phyloP scores from a whole-genome alignment of 208 protist genomes.

The Tritrichomonas musculus region DNA sequence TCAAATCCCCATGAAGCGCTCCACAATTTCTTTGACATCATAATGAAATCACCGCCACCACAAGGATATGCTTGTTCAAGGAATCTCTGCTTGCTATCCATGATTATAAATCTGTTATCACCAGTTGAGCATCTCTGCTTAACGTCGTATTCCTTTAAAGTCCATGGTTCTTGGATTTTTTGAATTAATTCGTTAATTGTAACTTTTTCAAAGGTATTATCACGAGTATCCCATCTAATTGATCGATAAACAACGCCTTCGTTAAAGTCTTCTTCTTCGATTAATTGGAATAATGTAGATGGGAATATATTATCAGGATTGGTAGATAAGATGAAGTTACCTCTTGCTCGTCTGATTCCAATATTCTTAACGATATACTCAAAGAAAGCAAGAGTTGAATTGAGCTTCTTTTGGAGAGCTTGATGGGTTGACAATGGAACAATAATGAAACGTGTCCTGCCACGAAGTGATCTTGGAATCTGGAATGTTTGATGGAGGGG shows the following conservation, averaged over 20 bases:
- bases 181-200: neutral
- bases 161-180: neutral
- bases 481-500: neutral
- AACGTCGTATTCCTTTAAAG: neutral
- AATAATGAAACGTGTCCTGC: neutral
- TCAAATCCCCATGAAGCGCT: neutral
- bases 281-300: neutral
- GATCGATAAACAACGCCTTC: neutral
- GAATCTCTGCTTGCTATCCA: neutral
- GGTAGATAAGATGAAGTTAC: neutral
- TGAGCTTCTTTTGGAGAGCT: neutral
- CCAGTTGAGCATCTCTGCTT: neutral
- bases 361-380: conserved; percentile 16
- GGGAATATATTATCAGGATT: neutral
- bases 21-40: neutral
- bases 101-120: too few relatives aligned
- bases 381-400: neutral
- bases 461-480: neutral
- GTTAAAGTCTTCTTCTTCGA: neutral
- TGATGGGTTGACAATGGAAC: neutral
- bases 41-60: neutral
- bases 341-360: neutral
- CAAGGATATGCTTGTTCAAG: neutral
- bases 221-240: neutral
- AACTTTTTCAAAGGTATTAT: neutral